Conservation (phyloP, 768 basidiomycete species). For the Lanmaoa pseudosensibilis region DNA sequence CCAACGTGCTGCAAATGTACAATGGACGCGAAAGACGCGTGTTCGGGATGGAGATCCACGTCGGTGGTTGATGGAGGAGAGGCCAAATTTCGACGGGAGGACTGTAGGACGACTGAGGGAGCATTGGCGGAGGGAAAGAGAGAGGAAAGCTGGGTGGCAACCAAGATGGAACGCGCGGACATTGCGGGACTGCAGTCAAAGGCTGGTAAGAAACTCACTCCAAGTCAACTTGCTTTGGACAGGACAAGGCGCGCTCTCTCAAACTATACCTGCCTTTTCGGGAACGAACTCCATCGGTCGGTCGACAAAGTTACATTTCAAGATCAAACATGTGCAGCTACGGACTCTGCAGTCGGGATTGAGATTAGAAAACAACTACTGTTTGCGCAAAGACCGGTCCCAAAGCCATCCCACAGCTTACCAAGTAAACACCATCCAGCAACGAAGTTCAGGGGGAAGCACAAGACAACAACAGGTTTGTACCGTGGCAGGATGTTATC, state of each 20-base stretch:
- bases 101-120: conserved; percentile 54
- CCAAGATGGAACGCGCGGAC: conserved; percentile 37
- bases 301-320: no score
- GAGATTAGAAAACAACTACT: no score
- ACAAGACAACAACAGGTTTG: neutral
- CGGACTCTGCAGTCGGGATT: no score
- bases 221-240: neutral
- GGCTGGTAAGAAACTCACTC: neutral
- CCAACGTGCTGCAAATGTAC: conserved; percentile 59
- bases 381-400: neutral
- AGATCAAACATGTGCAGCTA: no score
- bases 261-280: conserved; percentile 26
- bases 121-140: conserved; percentile 55
- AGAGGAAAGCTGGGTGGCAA: conserved; percentile 64
- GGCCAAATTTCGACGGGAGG: conserved; percentile 55
- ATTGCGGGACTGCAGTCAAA: conserved; percentile 15
- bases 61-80: conserved; percentile 43
- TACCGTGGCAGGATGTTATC: neutral
- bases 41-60: conserved; percentile 56
- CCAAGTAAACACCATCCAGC: neutral
- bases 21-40: conserved; percentile 65
- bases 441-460: neutral
- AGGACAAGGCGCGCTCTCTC: neutral
- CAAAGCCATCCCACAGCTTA: no score
- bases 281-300: conserved; percentile 5